Evolutionary conservation across 2,329 filamentous ascomycete genomes (phyloP).

Genomic region (Macrophomina tecta): DNA sequence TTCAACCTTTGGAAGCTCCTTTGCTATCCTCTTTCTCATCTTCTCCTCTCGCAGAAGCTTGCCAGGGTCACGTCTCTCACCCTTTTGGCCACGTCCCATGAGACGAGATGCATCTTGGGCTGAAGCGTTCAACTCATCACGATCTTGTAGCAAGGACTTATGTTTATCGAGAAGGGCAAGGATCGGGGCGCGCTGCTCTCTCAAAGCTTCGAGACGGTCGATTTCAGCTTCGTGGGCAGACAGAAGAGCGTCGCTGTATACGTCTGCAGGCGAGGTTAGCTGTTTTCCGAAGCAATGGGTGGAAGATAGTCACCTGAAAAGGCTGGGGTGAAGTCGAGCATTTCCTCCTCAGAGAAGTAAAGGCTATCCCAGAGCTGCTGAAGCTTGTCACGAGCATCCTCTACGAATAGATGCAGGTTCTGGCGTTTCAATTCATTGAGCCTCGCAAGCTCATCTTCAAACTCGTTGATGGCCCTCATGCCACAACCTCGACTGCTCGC

Average conservation of each 20-base stretch:
- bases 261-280: slow-evolving; percentile 59
- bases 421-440: slow-evolving; percentile 93
- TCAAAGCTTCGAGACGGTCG: slow-evolving; percentile 76
- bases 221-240: slow-evolving; percentile 96
- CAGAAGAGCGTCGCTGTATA: slow-evolving; percentile 93
- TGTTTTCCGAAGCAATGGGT: neutral
- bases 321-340: slow-evolving; percentile 96
- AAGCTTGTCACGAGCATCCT: slow-evolving; percentile 87
- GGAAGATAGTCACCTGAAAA: slow-evolving; percentile 66
- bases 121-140: slow-evolving; percentile 84
- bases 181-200: slow-evolving; percentile 85
- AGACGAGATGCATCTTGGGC: slow-evolving; percentile 94
- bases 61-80: slow-evolving; percentile 91
- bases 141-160: slow-evolving; percentile 80
- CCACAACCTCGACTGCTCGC: slow-evolving; percentile 89
- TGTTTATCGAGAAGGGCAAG: slow-evolving; percentile 84
- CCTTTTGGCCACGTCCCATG: slow-evolving; percentile 89
- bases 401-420: slow-evolving; percentile 93
- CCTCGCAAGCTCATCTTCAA: slow-evolving; percentile 84
- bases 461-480: slow-evolving; percentile 91
- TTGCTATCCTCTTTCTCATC: slow-evolving; percentile 96
- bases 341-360: slow-evolving; percentile 97
- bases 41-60: slow-evolving; percentile 95
- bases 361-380: slow-evolving; percentile 95
- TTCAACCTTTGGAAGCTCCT: slow-evolving; percentile 91